Percentiles rank a stretch among this genome's conserved stretches.
phyloP scores from a whole-genome alignment of 129 eudicot species.

The Artemisia argyi region DNA sequence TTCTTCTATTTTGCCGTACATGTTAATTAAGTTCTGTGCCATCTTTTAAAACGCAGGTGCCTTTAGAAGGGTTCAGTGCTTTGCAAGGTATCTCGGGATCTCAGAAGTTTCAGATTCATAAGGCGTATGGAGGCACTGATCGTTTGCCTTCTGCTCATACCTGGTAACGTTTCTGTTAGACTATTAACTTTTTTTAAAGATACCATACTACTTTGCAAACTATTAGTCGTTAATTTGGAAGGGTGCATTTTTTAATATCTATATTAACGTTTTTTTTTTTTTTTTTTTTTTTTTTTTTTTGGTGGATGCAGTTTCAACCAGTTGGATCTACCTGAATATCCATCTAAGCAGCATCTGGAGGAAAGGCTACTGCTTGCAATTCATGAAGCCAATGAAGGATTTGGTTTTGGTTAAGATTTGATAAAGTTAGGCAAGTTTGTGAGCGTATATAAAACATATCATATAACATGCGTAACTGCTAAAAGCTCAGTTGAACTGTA shows the following conservation, averaged over 20 bases:
- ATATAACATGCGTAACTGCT: too few relatives aligned
- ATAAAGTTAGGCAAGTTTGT: too few relatives aligned
- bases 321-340: slow-evolving; percentile 79
- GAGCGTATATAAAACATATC: too few relatives aligned
- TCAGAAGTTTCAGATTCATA: slow-evolving; percentile 84
- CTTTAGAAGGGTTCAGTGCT: slow-evolving; percentile 98
- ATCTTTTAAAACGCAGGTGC: slow-evolving; percentile 53
- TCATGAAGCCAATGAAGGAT: slow-evolving; percentile 83
- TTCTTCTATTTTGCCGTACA: too few relatives aligned
- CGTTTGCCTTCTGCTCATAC: slow-evolving; percentile 88
- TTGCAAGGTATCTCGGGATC: slow-evolving; percentile 97
- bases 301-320: slow-evolving; percentile 69
- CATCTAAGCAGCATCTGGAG: slow-evolving; percentile 67
- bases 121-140: slow-evolving; percentile 81
- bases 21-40: too few relatives aligned
- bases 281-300: neutral
- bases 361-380: slow-evolving; percentile 79
- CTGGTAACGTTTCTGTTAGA: slow-evolving; percentile 40
- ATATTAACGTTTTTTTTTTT: too few relatives aligned
- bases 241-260: too few relatives aligned
- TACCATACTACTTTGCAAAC: neutral
- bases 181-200: too few relatives aligned
- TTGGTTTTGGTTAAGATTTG: slow-evolving; percentile 63
- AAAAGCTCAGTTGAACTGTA: too few relatives aligned
- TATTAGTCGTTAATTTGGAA: neutral